Conservation (phyloP, 352 stramenopile genomes). For the Phytophthora fragariaefolia region DNA sequence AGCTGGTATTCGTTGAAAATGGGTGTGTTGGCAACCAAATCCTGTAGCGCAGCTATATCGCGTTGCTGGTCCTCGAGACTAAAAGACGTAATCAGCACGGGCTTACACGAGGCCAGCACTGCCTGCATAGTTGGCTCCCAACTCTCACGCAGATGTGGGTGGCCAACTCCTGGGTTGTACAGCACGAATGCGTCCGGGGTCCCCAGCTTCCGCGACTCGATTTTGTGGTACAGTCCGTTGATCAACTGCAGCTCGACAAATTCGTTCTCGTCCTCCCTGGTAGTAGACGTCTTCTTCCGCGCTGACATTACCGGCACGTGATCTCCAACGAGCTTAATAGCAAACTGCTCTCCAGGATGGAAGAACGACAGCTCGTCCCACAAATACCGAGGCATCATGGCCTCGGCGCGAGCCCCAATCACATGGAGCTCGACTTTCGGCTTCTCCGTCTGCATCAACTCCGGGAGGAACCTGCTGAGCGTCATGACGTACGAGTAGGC, state of each 20-base stretch:
- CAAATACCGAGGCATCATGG: conserved; percentile 74
- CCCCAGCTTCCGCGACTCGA: conserved; percentile 26
- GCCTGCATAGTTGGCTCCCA: conserved; percentile 64
- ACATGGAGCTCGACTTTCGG: conserved; percentile 51
- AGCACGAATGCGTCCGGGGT: conserved; percentile 65
- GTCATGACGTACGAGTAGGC: conserved; percentile 79
- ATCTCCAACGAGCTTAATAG: conserved; percentile 71
- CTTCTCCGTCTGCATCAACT: conserved; percentile 22
- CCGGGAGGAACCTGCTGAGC: conserved; percentile 50
- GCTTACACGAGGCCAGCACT: conserved; percentile 51
- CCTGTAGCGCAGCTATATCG: conserved; percentile 53
- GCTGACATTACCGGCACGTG: conserved; percentile 55
- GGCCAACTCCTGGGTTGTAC: conserved; percentile 77
- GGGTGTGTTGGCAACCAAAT: conserved; percentile 27
- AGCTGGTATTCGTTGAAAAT: conserved; percentile 25
- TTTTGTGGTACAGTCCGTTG: conserved; percentile 62
- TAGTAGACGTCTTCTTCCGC: conserved; percentile 25
- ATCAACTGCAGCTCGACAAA: conserved; percentile 51
- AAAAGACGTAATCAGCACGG: conserved; percentile 71
- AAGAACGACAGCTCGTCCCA: conserved; percentile 68
- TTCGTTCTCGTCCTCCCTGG: conserved; percentile 16
- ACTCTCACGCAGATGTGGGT: conserved; percentile 49
- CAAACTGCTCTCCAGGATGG: conserved; percentile 38
- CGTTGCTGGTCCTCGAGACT: conserved; percentile 65
- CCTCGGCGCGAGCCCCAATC: conserved; percentile 73